phyloP scores from a whole-genome alignment of 208 protist species.

The Entamoeba nuttalli region DNA sequence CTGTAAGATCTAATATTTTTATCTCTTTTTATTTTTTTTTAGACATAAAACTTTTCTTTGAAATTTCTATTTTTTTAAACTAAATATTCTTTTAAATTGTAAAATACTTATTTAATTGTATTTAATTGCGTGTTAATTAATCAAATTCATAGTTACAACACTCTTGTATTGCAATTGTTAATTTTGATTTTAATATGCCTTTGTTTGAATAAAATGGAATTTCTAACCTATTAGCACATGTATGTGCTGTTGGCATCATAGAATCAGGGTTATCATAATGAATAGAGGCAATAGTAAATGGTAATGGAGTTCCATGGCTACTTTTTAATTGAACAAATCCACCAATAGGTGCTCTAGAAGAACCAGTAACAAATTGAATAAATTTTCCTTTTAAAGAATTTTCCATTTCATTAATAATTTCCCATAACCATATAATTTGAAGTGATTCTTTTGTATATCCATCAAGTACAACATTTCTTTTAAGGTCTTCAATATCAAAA shows the following conservation, averaged over 20 bases:
- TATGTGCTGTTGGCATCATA: not conserved
- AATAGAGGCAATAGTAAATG: not conserved
- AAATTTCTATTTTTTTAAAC: too few species aligned
- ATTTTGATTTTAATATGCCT: not conserved
- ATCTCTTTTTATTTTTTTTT: too few species aligned
- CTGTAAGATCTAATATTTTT: too few species aligned
- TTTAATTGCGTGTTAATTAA: not conserved
- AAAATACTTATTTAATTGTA: too few species aligned
- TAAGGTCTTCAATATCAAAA: not conserved
- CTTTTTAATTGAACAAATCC: not conserved
- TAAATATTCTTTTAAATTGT: too few species aligned
- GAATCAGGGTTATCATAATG: not conserved
- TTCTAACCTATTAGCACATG: not conserved
- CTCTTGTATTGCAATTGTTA: not conserved
- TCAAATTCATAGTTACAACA: not conserved
- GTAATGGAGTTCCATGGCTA: not conserved
- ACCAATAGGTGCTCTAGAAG: not conserved
- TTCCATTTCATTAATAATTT: not conserved
- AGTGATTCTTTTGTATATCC: not conserved
- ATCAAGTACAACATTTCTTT: not conserved
- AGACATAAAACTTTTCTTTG: too few species aligned
- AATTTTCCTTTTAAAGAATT: not conserved
- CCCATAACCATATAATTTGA: not conserved
- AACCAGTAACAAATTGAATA: not conserved
- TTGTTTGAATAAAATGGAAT: not conserved